These are phyloP conservation scores for Macrotyloma uniflorum DNA, from an alignment of 306 rosid species.

Conservation along the genomic window DNA sequence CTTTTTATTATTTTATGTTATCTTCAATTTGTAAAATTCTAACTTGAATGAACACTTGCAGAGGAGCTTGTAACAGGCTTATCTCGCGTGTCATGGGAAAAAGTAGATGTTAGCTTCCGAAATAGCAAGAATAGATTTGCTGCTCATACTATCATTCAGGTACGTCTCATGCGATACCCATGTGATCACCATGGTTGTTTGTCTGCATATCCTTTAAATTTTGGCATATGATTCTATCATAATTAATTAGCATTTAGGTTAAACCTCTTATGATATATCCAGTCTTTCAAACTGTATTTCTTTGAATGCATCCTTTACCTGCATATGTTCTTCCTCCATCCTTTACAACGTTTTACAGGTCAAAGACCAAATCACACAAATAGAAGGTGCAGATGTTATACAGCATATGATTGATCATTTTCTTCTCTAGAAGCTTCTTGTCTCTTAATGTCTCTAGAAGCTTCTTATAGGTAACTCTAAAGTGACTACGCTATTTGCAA, in stretches of 20 bases:
- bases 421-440: conserved; percentile 45
- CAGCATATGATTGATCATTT: conserved; percentile 90
- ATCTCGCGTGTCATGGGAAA: conserved; percentile 89
- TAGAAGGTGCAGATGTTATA: conserved; percentile 95
- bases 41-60: conserved; percentile 47
- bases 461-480: conserved; percentile 33
- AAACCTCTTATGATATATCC: neutral
- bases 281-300: neutral
- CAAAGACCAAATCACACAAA: conserved; percentile 67
- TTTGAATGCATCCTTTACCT: conserved; percentile 19
- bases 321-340: neutral
- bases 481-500: neutral
- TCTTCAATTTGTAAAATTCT: conserved; percentile 24
- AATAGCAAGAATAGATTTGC: conserved; percentile 75
- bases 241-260: neutral
- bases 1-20: conserved; percentile 1
- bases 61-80: conserved; percentile 88
- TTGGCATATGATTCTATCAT: neutral
- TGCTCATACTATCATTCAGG: conserved; percentile 99
- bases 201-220: neutral
- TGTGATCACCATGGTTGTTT: neutral
- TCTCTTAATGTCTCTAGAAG: neutral
- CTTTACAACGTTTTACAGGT: conserved; percentile 60
- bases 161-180: conserved; percentile 25
- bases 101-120: conserved; percentile 95